phyloP scores from a whole-genome alignment of 208 protist species.

The Trypanosoma brucei region DNA sequence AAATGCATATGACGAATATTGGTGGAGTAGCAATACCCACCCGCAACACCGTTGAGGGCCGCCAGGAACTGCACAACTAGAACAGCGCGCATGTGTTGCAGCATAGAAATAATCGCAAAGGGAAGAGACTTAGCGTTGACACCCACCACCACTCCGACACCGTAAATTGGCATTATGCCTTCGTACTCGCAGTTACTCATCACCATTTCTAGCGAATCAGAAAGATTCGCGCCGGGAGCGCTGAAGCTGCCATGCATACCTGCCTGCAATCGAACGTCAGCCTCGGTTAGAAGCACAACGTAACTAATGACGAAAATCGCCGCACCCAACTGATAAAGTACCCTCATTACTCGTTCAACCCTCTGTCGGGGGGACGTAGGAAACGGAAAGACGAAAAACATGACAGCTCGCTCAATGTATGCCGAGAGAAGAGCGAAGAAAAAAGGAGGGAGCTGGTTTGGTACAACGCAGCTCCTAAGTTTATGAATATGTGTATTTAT shows the following conservation, averaged over 20 bases:
- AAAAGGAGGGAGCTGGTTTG: background rate
- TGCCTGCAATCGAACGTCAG: conserved; percentile 46
- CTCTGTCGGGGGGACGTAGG: conserved; percentile 60
- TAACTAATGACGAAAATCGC: conserved; percentile 38
- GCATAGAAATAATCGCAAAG: conserved; percentile 53
- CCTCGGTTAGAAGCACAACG: conserved; percentile 62
- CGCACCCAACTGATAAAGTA: conserved; percentile 54
- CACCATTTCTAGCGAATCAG: conserved; percentile 28
- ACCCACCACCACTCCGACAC: conserved; percentile 24
- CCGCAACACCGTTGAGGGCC: conserved; percentile 41
- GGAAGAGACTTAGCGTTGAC: conserved; percentile 40
- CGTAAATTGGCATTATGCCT: conserved; percentile 34
- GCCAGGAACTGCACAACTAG: conserved; percentile 73
- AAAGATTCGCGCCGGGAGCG: background rate
- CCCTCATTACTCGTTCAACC: conserved; percentile 65
- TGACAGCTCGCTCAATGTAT: conserved; percentile 6
- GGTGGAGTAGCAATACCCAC: conserved; percentile 46
- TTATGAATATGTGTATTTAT: too few relatives aligned
- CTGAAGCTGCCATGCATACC: conserved; percentile 62
- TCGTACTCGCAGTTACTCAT: conserved; percentile 62
- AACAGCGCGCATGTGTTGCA: conserved; percentile 55
- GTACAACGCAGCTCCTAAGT: too few relatives aligned
- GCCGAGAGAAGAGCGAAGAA: background rate
- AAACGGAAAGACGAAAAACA: conserved; percentile 77
- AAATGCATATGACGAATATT: conserved; percentile 66